A percentile compares a stretch with the other conserved stretches of the same genome.
Evolutionary conservation across 805 yeast genomes (phyloP).

Genomic region (Hyphopichia homilentoma): DNA sequence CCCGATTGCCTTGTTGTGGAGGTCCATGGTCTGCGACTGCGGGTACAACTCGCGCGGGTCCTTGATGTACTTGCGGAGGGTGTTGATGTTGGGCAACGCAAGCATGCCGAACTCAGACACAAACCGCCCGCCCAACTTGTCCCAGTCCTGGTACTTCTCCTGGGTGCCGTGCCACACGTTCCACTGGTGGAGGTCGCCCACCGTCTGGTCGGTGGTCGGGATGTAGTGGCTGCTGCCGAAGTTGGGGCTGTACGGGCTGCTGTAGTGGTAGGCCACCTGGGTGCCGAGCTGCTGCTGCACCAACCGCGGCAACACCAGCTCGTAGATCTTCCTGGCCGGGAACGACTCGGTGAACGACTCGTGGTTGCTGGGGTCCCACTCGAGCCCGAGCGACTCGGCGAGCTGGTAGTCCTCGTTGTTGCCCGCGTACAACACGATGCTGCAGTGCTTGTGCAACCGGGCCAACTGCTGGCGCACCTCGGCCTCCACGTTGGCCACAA

Average conservation of each 20-base stretch:
- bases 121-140: constrained; percentile 43
- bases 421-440: constrained; percentile 39
- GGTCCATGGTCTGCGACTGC: constrained; percentile 40
- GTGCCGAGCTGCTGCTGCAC: constrained; percentile 12
- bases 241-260: constrained; percentile 48
- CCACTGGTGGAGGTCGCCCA: constrained; percentile 55
- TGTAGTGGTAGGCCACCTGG: constrained; percentile 40
- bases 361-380: constrained; percentile 22
- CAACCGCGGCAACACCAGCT: constrained; percentile 32
- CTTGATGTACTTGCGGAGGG: constrained; percentile 33
- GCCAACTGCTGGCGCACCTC: constrained; percentile 39
- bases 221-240: constrained; percentile 1
- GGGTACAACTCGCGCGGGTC: constrained; percentile 39
- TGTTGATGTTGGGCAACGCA: constrained; percentile 39
- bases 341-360: constrained; percentile 30
- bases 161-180: constrained; percentile 55
- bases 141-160: constrained; percentile 48
- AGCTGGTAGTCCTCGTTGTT: constrained; percentile 48
- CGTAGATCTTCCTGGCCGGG: constrained; percentile 45
- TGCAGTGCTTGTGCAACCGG: constrained; percentile 39
- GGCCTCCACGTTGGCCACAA: constrained; percentile 27
- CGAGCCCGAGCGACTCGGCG: constrained; percentile 32
- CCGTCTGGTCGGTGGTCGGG: constrained; percentile 30
- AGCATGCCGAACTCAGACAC: constrained; percentile 55
- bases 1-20: constrained; percentile 49